Evolutionary conservation across 2,329 filamentous ascomycete species (phyloP).

Genomic region (Albifimbria verrucaria): DNA sequence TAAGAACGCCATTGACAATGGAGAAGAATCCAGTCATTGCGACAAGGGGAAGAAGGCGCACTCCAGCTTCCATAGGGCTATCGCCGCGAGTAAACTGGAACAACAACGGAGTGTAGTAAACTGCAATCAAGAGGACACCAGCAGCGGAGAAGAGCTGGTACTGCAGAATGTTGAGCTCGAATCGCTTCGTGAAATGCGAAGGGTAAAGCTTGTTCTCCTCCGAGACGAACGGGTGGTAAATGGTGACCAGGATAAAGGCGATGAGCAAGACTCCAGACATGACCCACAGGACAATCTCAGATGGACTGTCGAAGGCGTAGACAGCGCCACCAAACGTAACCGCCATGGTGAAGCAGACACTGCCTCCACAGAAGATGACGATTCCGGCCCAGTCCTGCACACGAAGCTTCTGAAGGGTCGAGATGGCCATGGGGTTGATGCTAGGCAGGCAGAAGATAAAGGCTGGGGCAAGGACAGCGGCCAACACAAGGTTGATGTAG

Average conservation of each 20-base stretch:
- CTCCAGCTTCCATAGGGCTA: constrained; percentile 32
- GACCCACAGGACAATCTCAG: constrained; percentile 41
- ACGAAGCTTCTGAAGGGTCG: constrained; percentile 21
- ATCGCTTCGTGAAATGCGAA: constrained; percentile 12
- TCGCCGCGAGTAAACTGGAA: constrained; percentile 46
- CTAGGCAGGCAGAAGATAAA: constrained; percentile 25
- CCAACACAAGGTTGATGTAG: constrained; percentile 48
- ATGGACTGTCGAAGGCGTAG: constrained; percentile 39
- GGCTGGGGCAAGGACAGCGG: constrained; percentile 26
- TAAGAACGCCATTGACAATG: constrained; percentile 30
- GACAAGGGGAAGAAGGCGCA: constrained; percentile 39
- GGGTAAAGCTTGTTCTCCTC: constrained; percentile 34
- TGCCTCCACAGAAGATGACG: constrained; percentile 36
- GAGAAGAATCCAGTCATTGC: constrained; percentile 29
- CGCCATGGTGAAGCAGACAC: constrained; percentile 41
- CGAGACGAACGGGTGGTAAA: constrained; percentile 33
- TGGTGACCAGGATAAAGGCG: constrained; percentile 37
- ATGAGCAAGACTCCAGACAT: constrained; percentile 36
- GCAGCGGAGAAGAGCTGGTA: constrained; percentile 16
- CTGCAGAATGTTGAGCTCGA: constrained; percentile 7
- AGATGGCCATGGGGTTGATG: constrained; percentile 6
- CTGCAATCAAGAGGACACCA: constrained; percentile 17
- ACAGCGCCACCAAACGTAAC: constrained; percentile 44
- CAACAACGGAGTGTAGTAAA: constrained; percentile 49
- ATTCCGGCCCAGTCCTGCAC: constrained; percentile 41